Evolutionary conservation across 768 basidiomycete species (phyloP).

Genomic region (Phaeolepiota aurea): DNA sequence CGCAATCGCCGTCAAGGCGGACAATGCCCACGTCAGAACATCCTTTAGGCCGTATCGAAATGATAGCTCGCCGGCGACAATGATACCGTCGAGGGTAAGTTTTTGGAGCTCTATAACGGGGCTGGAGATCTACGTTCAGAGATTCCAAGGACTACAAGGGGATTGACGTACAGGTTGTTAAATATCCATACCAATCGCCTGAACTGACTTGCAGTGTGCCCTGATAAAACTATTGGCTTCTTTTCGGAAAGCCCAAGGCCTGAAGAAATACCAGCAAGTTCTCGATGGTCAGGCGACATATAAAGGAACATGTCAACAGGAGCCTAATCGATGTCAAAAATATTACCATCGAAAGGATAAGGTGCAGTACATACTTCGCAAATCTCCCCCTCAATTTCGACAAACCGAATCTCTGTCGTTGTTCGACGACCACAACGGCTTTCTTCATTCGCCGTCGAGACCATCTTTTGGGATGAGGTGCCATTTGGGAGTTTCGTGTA

Average conservation of each 20-base stretch:
- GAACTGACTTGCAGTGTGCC: constrained; percentile 29
- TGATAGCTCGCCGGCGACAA: constrained; percentile 31
- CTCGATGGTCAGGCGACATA: constrained; percentile 10
- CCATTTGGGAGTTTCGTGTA: neutral
- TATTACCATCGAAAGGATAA: too few species aligned
- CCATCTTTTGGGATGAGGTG: neutral
- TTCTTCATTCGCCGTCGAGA: neutral
- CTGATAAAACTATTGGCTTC: constrained; percentile 27
- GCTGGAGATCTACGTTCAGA: constrained; percentile 11
- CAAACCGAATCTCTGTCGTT: neutral
- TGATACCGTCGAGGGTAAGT: constrained; percentile 23
- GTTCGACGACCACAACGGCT: neutral
- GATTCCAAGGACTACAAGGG: constrained; percentile 2
- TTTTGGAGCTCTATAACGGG: constrained; percentile 15
- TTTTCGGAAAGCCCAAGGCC: constrained; percentile 12
- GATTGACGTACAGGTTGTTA: constrained; percentile 26
- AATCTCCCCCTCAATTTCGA: neutral
- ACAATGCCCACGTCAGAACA: constrained; percentile 26
- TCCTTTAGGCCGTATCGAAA: constrained; percentile 27
- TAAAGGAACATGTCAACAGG: constrained; percentile 12
- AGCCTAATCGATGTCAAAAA: too few species aligned
- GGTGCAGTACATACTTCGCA: too few species aligned
- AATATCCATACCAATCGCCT: constrained; percentile 27
- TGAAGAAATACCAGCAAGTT: constrained; percentile 6
- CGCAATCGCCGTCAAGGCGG: constrained; percentile 19